Percentiles rank a stretch among this genome's conserved stretches.
phyloP scores from a whole-genome alignment of 2,329 filamentous ascomycete genomes.

The Microdochium nivale region DNA sequence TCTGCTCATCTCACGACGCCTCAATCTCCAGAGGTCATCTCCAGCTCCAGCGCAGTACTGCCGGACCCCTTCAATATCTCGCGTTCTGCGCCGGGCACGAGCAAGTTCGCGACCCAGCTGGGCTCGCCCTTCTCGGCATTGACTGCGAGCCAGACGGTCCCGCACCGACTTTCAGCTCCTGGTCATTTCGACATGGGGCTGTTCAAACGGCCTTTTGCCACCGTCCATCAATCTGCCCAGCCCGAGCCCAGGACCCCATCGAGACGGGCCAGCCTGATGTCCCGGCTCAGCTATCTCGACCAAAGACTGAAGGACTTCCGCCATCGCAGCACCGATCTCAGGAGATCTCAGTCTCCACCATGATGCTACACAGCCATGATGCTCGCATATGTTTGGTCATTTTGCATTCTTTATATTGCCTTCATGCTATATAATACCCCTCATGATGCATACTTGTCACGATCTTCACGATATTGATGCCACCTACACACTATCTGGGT shows the following conservation, averaged over 20 bases:
- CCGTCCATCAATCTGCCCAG: constrained; percentile 39
- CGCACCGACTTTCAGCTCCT: constrained; percentile 44
- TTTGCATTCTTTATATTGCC: constrained; percentile 5
- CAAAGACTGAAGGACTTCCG: constrained; percentile 47
- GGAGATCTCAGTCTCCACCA: constrained; percentile 41
- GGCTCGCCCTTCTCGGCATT: constrained; percentile 49
- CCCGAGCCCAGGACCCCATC: constrained; percentile 23
- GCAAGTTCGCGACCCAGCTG: constrained; percentile 36
- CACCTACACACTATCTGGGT: constrained; percentile 1
- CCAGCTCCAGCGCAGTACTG: constrained; percentile 1
- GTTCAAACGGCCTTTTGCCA: constrained; percentile 45
- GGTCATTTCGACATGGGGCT: constrained; percentile 33
- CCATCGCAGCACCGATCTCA: constrained; percentile 26
- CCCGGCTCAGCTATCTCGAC: constrained; percentile 49
- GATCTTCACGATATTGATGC: constrained; percentile 6
- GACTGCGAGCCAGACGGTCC: constrained; percentile 49
- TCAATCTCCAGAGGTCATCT: constrained; percentile 3
- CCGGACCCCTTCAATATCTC: constrained; percentile 12
- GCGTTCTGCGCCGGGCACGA: constrained; percentile 14
- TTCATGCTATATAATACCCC: constrained; percentile 11
- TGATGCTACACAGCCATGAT: constrained; percentile 16
- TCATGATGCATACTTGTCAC: constrained; percentile 1
- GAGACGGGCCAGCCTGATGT: constrained; percentile 32
- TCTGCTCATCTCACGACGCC: constrained; percentile 3
- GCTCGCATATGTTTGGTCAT: not conserved